Evolutionary conservation across 805 yeast genomes (phyloP).

Genomic region (Candida pseudofarinosa): DNA sequence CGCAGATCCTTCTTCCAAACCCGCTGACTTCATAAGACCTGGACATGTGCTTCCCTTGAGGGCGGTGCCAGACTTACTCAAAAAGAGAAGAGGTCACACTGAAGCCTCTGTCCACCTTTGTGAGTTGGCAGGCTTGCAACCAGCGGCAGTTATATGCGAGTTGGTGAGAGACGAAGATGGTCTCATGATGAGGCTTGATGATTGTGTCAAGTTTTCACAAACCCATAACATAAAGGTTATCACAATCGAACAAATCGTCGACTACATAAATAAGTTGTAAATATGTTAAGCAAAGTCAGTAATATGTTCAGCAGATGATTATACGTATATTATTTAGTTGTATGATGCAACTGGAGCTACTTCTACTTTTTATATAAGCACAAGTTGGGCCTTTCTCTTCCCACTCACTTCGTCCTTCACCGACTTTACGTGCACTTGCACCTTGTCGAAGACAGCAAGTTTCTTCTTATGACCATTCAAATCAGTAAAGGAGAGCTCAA

Average conservation of each 20-base stretch:
- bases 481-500: slow-evolving; percentile 57
- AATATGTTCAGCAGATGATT: slow-evolving; percentile 1
- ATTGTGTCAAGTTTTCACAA: slow-evolving; percentile 69
- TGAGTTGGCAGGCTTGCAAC: slow-evolving; percentile 67
- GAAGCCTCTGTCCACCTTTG: slow-evolving; percentile 95
- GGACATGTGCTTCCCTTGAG: slow-evolving; percentile 94
- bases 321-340: neutral
- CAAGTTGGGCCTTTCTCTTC: slow-evolving; percentile 83
- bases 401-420: slow-evolving; percentile 84
- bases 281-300: neutral
- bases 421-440: slow-evolving; percentile 76
- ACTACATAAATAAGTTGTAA: slow-evolving; percentile 36
- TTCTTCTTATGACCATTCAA: slow-evolving; percentile 42
- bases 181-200: slow-evolving; percentile 88
- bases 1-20: slow-evolving; percentile 54
- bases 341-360: neutral
- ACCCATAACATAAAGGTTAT: slow-evolving; percentile 63
- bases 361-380: slow-evolving; percentile 39
- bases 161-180: slow-evolving; percentile 92
- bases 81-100: slow-evolving; percentile 88
- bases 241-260: slow-evolving; percentile 70
- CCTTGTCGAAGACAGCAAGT: slow-evolving; percentile 77
- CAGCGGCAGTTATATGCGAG: slow-evolving; percentile 92
- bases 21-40: slow-evolving; percentile 77
- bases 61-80: slow-evolving; percentile 81